Base-by-base conservation (phyloP, 192 early-diverging fungal genomes). In the Dimargaris cristalligena region DNA sequence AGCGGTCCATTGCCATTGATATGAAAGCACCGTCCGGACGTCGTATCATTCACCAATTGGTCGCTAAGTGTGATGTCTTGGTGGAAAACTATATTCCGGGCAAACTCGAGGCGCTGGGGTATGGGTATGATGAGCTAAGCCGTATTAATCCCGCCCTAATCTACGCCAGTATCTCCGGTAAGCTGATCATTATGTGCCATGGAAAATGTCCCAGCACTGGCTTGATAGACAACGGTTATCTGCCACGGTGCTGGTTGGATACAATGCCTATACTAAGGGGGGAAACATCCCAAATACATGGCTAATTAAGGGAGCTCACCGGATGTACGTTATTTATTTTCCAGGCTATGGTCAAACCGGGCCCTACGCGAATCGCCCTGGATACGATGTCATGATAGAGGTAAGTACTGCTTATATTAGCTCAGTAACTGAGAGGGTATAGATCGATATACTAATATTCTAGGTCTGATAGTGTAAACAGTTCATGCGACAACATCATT, bases 81-180 rank as follows among this genome's bases (percentile, higher is more conserved):
- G 85, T 97, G 3, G 94, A 97, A 66, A 94, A 94, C 65, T 94
- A 85, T 62, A 68, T 94, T 3, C 91, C 94, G 3, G 93, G 93
- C 0, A 91, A 90, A 59, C 74, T 94, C 34, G 80, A 75, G 9
- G 64, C 74, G 34, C 68, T 83, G 65, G 90, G 90, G 0, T 63
- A 94, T 34, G 85, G 87, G 0, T 94, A 84, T 65, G 74, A 87
- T 4, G 74, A 84, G 11, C 35, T 94, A 60, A 63, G 45, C 0
- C 60, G 64, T 41, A 66, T 83, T 6, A 94, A 94, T 56, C 88
- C 87, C 10, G 63, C 78, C 28, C 67, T 96, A n/a, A 74, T 96
- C 6, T 94, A 96, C 67, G 78, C 89, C 0, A 91, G 88, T 30
- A 85, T 94, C 33, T 85, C 78, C 48, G 80, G 78, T 67, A 65